phyloP scores from a whole-genome alignment of 2,329 filamentous ascomycete genomes.

The Aspergillus amoenus region DNA sequence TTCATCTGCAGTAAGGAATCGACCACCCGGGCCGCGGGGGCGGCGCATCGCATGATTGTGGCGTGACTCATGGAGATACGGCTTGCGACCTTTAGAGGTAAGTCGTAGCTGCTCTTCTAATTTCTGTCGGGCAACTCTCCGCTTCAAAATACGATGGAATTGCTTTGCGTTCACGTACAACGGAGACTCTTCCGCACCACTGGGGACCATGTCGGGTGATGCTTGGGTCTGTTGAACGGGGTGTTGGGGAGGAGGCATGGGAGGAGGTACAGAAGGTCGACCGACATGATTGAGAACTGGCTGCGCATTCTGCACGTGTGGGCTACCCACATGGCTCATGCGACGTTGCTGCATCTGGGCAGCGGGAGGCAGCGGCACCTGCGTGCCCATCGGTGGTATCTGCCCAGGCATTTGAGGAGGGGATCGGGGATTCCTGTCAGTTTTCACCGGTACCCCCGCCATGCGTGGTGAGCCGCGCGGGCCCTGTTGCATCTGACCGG shows the following conservation, averaged over 20 bases:
- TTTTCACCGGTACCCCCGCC: constrained; percentile 66
- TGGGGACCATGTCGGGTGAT: constrained; percentile 75
- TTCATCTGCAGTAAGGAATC: constrained; percentile 95
- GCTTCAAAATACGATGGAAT: constrained; percentile 94
- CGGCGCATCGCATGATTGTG: constrained; percentile 98
- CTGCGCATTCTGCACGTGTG: constrained; percentile 70
- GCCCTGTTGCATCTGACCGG: constrained; percentile 57
- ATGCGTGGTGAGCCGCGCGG: constrained; percentile 72
- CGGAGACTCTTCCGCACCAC: constrained; percentile 81
- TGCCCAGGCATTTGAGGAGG: constrained; percentile 67
- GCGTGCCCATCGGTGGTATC: constrained; percentile 50
- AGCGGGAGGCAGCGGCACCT: constrained; percentile 53
- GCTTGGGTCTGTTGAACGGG: constrained; percentile 66
- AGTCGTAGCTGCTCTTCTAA: constrained; percentile 88
- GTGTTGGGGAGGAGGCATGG: constrained; percentile 55
- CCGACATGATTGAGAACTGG: constrained; percentile 71
- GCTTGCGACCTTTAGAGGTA: constrained; percentile 93
- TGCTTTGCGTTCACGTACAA: constrained; percentile 98
- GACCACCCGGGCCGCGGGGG: constrained; percentile 87
- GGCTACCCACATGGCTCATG: constrained; percentile 74
- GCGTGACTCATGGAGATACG: constrained; percentile 93
- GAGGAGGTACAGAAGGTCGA: constrained; percentile 52
- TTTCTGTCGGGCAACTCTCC: constrained; percentile 87
- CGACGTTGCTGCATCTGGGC: constrained; percentile 64
- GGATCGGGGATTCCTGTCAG: constrained; percentile 73